A percentile compares a stretch with the other conserved stretches of the same genome.
Evolutionary conservation across 345 rosid species (phyloP).

Genomic region (Limnanthes douglasii): DNA sequence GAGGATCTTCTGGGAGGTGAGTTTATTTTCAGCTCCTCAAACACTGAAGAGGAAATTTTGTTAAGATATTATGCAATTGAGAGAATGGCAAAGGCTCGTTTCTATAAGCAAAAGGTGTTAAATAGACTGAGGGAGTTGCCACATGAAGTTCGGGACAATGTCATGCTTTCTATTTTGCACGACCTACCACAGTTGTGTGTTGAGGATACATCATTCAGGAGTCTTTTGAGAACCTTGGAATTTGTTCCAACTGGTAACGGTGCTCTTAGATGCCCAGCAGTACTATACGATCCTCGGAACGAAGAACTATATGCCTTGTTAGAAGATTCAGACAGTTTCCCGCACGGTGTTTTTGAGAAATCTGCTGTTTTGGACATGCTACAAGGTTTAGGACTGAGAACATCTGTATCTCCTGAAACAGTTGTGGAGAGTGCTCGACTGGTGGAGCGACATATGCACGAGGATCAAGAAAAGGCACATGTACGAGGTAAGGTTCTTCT

Average conservation of each 20-base stretch:
- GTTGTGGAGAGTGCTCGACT: slow-evolving; percentile 67
- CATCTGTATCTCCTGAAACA: slow-evolving; percentile 67
- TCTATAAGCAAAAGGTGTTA: slow-evolving; percentile 62
- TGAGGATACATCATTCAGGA: slow-evolving; percentile 59
- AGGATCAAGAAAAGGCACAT: slow-evolving; percentile 57
- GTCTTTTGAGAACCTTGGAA: slow-evolving; percentile 54
- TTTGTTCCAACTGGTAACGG: slow-evolving; percentile 71
- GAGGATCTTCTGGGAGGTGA: slow-evolving; percentile 46
- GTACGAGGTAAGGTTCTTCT: slow-evolving; percentile 71
- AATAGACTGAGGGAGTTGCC: slow-evolving; percentile 41
- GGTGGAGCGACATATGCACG: slow-evolving; percentile 55
- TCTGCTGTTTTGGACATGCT: slow-evolving; percentile 70
- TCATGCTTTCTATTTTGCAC: slow-evolving; percentile 70
- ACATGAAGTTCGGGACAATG: slow-evolving; percentile 55
- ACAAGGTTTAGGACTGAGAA: slow-evolving; percentile 74
- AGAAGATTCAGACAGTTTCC: slow-evolving; percentile 71
- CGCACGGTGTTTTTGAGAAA: slow-evolving; percentile 48
- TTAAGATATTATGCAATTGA: slow-evolving; percentile 48
- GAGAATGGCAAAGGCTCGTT: slow-evolving; percentile 66
- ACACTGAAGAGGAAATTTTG: slow-evolving; percentile 54
- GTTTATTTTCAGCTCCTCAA: slow-evolving; percentile 39
- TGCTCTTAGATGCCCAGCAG: slow-evolving; percentile 42
- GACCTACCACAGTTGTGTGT: slow-evolving; percentile 71
- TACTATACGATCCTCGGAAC: slow-evolving; percentile 74
- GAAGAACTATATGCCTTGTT: slow-evolving; percentile 76